Evolutionary conservation across 345 rosid genomes (phyloP).

Genomic region (Euphorbia lathyris): DNA sequence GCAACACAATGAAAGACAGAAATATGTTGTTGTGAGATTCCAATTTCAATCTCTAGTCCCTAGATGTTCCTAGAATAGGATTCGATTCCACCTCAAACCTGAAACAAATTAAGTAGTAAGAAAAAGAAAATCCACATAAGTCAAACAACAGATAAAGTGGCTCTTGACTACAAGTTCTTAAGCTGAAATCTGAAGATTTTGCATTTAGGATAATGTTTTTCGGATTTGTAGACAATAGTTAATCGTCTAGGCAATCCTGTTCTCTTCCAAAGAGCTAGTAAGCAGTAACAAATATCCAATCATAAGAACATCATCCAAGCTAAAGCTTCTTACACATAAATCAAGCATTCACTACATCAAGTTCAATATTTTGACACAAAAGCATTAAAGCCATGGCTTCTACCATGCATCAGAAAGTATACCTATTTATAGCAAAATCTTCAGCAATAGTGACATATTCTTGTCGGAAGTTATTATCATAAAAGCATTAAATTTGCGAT

Average conservation of each 20-base stretch:
- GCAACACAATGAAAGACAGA: neutral
- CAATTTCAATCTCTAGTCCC: neutral
- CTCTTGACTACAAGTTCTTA: neutral
- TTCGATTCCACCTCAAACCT: neutral
- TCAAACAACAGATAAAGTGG: neutral
- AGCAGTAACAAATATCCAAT: neutral
- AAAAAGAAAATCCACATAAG: neutral
- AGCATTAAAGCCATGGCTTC: neutral
- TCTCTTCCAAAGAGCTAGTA: neutral
- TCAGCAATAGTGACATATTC: neutral
- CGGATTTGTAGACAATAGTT: neutral
- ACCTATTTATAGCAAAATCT: neutral
- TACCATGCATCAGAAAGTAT: neutral
- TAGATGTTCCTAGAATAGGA: neutral
- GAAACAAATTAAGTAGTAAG: neutral
- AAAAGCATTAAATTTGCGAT: neutral
- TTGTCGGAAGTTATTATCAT: neutral
- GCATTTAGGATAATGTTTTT: neutral
- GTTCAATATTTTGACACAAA: neutral
- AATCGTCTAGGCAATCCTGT: neutral
- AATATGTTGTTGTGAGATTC: neutral
- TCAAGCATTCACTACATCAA: neutral
- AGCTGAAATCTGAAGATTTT: neutral
- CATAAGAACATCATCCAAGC: neutral
- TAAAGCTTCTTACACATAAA: neutral